phyloP scores from a whole-genome alignment of 108 stramenopile genomes.

The Asterionellopsis glacialis region DNA sequence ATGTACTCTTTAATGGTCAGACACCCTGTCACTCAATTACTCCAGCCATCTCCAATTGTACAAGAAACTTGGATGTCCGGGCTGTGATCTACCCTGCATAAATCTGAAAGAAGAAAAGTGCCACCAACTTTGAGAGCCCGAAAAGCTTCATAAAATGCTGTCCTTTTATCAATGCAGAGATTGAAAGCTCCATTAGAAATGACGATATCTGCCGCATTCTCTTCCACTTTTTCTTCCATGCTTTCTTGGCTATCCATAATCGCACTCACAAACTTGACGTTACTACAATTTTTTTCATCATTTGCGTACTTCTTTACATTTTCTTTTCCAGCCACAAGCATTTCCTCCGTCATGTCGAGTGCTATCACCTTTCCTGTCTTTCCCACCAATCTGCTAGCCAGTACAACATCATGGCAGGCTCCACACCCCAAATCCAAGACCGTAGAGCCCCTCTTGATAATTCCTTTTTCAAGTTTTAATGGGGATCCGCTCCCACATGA shows the following conservation, averaged over 20 bases:
- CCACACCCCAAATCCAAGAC: constrained; percentile 7
- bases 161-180: constrained; percentile 1
- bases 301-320: neutral
- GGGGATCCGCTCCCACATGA: too few species aligned
- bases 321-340: neutral
- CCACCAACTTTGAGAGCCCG: constrained; percentile 1
- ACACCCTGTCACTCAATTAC: constrained; percentile 8
- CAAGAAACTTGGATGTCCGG: neutral
- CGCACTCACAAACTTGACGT: too few species aligned
- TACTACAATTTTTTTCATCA: neutral
- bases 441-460: neutral
- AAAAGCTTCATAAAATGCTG: neutral
- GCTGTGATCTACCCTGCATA: constrained; percentile 1
- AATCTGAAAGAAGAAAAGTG: constrained; percentile 1
- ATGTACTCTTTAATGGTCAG: constrained; percentile 1
- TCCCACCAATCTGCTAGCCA: constrained; percentile 4
- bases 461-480: neutral
- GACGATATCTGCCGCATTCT: neutral
- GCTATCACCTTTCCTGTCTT: neutral
- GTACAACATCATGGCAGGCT: neutral
- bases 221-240: neutral
- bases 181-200: constrained; percentile 4
- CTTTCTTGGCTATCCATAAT: neutral
- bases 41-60: neutral
- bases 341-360: constrained; percentile 3